These are phyloP conservation scores for Aeminium ludgeri DNA, from an alignment of 495 filamentous ascomycete genomes.

Conservation along the genomic window DNA sequence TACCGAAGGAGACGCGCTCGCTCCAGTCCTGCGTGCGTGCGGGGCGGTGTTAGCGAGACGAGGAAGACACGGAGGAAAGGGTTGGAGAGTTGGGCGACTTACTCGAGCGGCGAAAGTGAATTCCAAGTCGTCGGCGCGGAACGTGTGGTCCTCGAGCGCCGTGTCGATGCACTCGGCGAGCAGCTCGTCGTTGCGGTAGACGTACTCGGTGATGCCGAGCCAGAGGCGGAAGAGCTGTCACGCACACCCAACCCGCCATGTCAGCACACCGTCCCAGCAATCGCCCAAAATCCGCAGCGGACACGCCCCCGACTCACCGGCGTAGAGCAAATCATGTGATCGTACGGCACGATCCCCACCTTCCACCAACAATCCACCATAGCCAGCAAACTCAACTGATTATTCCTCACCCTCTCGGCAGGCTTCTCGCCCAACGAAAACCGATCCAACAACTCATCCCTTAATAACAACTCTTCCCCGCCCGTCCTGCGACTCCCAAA, in stretches of 20 bases:
- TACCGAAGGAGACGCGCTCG: constrained; percentile 73
- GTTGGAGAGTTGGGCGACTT: constrained; percentile 17
- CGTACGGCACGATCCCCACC: constrained; percentile 83
- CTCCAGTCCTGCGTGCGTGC: constrained; percentile 53
- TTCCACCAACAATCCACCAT: constrained; percentile 98
- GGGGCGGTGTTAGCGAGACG: constrained; percentile 2
- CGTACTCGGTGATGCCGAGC: constrained; percentile 92
- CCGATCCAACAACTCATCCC: constrained; percentile 69
- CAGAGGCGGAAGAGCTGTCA: constrained; percentile 78
- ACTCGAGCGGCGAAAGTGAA: constrained; percentile 89
- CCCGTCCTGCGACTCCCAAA: constrained; percentile 38
- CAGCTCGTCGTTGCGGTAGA: constrained; percentile 71
- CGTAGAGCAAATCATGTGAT: constrained; percentile 98
- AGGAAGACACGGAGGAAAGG: not conserved
- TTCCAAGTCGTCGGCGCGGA: constrained; percentile 81
- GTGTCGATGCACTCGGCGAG: constrained; percentile 75
- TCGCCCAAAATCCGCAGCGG: no score
- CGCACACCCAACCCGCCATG: not conserved
- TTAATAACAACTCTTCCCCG: constrained; percentile 50
- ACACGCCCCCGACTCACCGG: constrained; percentile 57
- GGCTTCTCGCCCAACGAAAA: constrained; percentile 60
- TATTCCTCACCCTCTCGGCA: constrained; percentile 61
- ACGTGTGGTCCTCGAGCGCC: constrained; percentile 72
- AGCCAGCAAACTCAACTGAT: constrained; percentile 81
- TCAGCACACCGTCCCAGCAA: no score